Evolutionary conservation across 1,139 yeast genomes (phyloP).

Genomic region (Yarrowia galli): DNA sequence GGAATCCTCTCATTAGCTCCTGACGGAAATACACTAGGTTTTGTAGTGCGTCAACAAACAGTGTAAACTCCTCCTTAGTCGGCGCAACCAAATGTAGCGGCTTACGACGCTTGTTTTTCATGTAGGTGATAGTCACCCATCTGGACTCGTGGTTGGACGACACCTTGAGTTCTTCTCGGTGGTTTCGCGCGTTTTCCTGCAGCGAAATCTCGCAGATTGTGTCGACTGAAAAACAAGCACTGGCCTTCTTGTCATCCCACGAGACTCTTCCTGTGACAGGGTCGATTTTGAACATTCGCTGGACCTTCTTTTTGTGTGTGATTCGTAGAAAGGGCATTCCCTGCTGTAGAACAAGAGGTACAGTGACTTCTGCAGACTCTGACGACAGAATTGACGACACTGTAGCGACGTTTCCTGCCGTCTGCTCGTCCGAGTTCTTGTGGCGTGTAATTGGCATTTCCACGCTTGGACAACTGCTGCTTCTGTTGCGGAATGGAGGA

Average conservation of each 20-base stretch:
- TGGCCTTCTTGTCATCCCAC: conserved; percentile 60
- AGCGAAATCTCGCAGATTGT: conserved; percentile 71
- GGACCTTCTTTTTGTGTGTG: conserved; percentile 71
- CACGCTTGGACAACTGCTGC: conserved; percentile 27
- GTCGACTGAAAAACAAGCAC: conserved; percentile 67
- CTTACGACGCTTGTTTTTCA: conserved; percentile 59
- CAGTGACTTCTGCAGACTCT: conserved; percentile 39
- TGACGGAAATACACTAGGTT: conserved; percentile 59
- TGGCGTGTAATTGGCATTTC: conserved; percentile 30
- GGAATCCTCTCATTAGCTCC: conserved; percentile 61
- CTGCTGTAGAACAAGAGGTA: conserved; percentile 50
- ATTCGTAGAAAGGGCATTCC: conserved; percentile 63
- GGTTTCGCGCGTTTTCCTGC: conserved; percentile 76
- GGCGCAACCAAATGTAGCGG: conserved; percentile 80
- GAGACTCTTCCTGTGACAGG: conserved; percentile 56
- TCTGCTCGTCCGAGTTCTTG: conserved; percentile 23
- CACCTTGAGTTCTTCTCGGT: conserved; percentile 81
- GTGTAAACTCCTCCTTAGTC: conserved; percentile 64
- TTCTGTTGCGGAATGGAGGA: conserved; percentile 17
- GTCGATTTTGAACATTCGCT: conserved; percentile 58
- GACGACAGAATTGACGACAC: conserved; percentile 15
- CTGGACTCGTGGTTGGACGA: conserved; percentile 67
- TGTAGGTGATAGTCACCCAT: conserved; percentile 85
- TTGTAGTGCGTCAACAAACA: conserved; percentile 58
- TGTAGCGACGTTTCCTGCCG: not conserved